Evolutionary conservation across 164 flowering plant species (phyloP).

Genomic region (Vitis amurensis): DNA sequence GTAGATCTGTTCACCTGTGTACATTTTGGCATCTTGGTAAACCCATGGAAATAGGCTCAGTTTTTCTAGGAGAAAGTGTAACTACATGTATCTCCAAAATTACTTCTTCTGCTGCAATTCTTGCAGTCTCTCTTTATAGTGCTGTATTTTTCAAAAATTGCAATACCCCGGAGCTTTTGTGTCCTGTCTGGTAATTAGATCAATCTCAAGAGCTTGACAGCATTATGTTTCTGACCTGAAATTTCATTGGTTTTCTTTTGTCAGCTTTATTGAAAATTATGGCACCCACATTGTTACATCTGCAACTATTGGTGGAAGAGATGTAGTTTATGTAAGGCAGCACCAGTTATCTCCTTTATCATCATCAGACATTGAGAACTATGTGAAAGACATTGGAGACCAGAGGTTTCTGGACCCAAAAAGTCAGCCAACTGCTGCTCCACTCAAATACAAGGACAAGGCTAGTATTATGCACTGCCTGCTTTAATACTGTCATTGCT

Average conservation of each 20-base stretch:
- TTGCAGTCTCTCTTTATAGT: too few species aligned
- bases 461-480: slow-evolving; percentile 33
- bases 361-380: slow-evolving; percentile 63
- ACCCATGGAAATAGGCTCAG: neutral
- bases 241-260: slow-evolving; percentile 12
- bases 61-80: neutral
- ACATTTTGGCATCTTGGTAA: neutral
- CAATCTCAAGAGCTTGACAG: neutral
- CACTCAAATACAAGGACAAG: slow-evolving; percentile 83
- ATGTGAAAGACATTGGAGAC: slow-evolving; percentile 74
- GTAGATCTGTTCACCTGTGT: neutral
- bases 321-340: slow-evolving; percentile 89
- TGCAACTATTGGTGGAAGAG: slow-evolving; percentile 93
- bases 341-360: slow-evolving; percentile 88
- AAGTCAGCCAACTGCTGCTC: slow-evolving; percentile 48
- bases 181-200: neutral
- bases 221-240: slow-evolving; percentile 9
- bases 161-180: too few species aligned
- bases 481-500: neutral
- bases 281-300: slow-evolving; percentile 95
- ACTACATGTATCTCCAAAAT: neutral
- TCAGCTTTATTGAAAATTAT: slow-evolving; percentile 93
- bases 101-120: too few species aligned
- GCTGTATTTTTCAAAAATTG: too few species aligned
- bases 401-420: slow-evolving; percentile 71